Base-by-base conservation (phyloP, 768 basidiomycete species). In the Sarcomyxa edulis region DNA sequence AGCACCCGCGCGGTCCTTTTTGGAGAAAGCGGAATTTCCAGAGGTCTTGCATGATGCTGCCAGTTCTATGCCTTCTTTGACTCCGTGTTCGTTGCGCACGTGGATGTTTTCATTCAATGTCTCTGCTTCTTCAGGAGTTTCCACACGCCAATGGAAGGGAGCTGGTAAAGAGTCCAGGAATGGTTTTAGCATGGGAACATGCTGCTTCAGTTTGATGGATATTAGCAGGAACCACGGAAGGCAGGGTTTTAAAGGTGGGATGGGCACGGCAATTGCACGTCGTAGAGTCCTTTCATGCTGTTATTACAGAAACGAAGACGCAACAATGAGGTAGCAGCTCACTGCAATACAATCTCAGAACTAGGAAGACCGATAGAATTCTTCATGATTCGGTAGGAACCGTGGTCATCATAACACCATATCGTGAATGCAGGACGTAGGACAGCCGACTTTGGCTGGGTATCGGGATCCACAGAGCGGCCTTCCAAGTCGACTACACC, bases 131-230 rank as follows among this genome's bases (percentile, higher is more conserved):
- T 61, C 50, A 11, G 23, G 39, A 1, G 59, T 65, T 42, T 64
- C 62, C 6, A 62, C 23, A 3, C 61, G 47, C 60, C 62, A 65
- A 16, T 48, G 46, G 43, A 66, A 63, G 9, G 62, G 62, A 6
- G 45, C 35, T 3, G 64, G 64, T n/a, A 66, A 56, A 0, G 62
- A 59, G 37, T 66, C 60, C 25, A 66, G 48, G 46, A 66, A 66
- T n/a, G 60, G 59, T 15, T 48, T 51, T 3, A 66, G 48, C 16
- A 48, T 41, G 9, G 43, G 27, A 7, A 47, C 38, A 34, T 64
- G 61, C 20, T 50, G 54, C 15, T 49, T 33, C 14, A 64, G 46
- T 31, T 57, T 58, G 31, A 52, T 48, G 2, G 60, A 56, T 15
- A 64, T 33, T 5, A 62, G 30, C 2, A 62, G 46, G 27, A 55